These are phyloP conservation scores for Trametes sanguinea DNA, from an alignment of 768 basidiomycete species.

Conservation along the genomic window DNA sequence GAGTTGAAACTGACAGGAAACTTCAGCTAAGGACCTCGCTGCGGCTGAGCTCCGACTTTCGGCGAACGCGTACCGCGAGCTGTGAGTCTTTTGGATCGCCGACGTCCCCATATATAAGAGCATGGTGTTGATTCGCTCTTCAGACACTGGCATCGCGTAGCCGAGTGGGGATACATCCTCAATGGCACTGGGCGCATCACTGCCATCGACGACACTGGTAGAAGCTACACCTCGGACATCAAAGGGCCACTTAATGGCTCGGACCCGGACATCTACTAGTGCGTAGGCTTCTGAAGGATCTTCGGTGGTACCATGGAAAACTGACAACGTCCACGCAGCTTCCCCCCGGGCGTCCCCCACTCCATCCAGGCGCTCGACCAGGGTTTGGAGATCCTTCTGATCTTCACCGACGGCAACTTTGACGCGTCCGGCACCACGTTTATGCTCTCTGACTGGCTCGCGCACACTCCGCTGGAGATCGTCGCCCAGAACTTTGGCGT, in stretches of 20 bases:
- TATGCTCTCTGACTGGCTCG: constrained; percentile 35
- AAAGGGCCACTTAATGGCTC: constrained; percentile 25
- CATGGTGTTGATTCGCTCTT: background rate
- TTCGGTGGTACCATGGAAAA: background rate
- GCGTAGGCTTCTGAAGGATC: constrained; percentile 1
- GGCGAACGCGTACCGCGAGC: constrained; percentile 29
- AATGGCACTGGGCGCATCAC: constrained; percentile 31
- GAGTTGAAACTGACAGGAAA: constrained; percentile 9
- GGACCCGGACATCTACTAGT: constrained; percentile 32
- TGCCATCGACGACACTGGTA: constrained; percentile 28
- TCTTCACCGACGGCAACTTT: constrained; percentile 34
- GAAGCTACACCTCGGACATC: constrained; percentile 29
- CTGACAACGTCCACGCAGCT: constrained; percentile 14
- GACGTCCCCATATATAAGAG: background rate
- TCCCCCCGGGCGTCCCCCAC: constrained; percentile 31
- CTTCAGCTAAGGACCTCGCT: constrained; percentile 29
- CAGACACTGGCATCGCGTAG: constrained; percentile 32
- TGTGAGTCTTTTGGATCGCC: constrained; percentile 17
- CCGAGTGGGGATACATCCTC: constrained; percentile 32
- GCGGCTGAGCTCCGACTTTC: constrained; percentile 29
- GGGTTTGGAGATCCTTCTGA: constrained; percentile 31
- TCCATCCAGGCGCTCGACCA: constrained; percentile 31
- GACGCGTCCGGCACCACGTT: constrained; percentile 33
- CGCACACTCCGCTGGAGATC: constrained; percentile 31
- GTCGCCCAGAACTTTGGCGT: constrained; percentile 32